phyloP scores from a whole-genome alignment of 1,284 basidiomycete species.

The Heterobasidion parviporum region DNA sequence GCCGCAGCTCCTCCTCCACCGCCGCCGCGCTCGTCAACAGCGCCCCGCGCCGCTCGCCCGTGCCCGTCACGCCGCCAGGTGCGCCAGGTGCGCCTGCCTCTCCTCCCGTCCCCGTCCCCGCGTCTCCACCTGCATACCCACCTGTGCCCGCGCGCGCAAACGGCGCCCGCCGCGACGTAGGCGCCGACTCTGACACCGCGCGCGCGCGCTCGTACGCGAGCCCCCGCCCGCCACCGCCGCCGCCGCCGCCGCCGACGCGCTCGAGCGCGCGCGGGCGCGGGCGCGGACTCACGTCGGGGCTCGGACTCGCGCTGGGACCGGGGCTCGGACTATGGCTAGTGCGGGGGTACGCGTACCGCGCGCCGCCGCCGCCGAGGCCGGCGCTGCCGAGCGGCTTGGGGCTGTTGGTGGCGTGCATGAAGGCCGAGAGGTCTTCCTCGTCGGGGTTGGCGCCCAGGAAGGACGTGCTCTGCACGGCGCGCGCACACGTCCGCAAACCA shows the following conservation, averaged over 20 bases:
- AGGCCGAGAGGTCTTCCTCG: conserved; percentile 68
- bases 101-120: conserved; percentile 7
- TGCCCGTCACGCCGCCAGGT: no score
- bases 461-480: conserved; percentile 25
- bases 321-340: conserved; percentile 4
- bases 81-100: no score
- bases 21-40: conserved; percentile 54
- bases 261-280: no score
- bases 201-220: conserved; percentile 3
- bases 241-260: no score
- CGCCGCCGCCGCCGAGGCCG: conserved; percentile 9
- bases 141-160: conserved; percentile 11
- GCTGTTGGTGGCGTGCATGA: conserved; percentile 66
- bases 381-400: conserved; percentile 43
- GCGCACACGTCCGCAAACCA: background rate
- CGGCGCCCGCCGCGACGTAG: conserved; percentile 6
- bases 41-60: conserved; percentile 16
- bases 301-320: background rate
- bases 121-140: background rate
- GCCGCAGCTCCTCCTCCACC: conserved; percentile 51
- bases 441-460: conserved; percentile 45
- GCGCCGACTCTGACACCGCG: conserved; percentile 1
- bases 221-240: background rate
- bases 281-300: no score
- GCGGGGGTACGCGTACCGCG: no score